These are phyloP conservation scores for Malassezia brasiliensis DNA, from an alignment of 1,284 basidiomycete genomes.

Conservation along the genomic window DNA sequence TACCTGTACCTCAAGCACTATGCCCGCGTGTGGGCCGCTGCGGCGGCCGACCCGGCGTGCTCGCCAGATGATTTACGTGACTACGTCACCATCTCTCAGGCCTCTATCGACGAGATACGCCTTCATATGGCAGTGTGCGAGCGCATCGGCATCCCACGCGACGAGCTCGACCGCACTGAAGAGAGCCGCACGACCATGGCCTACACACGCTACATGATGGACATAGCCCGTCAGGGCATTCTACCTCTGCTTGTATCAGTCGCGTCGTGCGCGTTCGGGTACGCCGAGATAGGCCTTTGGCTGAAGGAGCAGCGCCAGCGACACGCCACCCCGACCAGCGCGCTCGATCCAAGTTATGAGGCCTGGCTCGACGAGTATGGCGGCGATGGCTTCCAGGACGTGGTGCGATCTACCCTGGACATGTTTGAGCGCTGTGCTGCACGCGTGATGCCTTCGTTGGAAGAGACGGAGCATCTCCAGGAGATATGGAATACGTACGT, in stretches of 20 bases:
- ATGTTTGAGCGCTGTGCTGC: constrained; percentile 40
- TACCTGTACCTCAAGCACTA: constrained; percentile 53
- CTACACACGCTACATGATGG: constrained; percentile 42
- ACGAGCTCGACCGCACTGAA: constrained; percentile 23
- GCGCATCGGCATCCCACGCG: constrained; percentile 22
- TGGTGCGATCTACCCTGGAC: constrained; percentile 61
- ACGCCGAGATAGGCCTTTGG: constrained; percentile 71
- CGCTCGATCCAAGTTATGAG: constrained; percentile 10
- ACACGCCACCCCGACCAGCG: background rate
- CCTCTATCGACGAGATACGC: constrained; percentile 28
- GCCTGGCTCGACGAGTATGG: constrained; percentile 77
- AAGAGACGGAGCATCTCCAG: constrained; percentile 60
- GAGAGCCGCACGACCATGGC: constrained; percentile 39
- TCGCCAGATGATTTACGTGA: constrained; percentile 58
- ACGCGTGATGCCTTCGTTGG: constrained; percentile 59
- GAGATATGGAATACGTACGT: constrained; percentile 64
- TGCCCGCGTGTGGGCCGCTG: constrained; percentile 55
- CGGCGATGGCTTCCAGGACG: constrained; percentile 61
- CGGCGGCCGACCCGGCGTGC: constrained; percentile 53
- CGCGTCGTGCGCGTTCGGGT: constrained; percentile 77
- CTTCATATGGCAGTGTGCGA: constrained; percentile 32
- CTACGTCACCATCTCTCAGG: constrained; percentile 55
- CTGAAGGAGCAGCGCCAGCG: background rate
- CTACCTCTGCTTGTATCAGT: constrained; percentile 69
- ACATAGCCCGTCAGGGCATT: constrained; percentile 40